These are phyloP conservation scores for Diplodia corticola DNA, from an alignment of 2,329 filamentous ascomycete genomes.

Conservation along the genomic window DNA sequence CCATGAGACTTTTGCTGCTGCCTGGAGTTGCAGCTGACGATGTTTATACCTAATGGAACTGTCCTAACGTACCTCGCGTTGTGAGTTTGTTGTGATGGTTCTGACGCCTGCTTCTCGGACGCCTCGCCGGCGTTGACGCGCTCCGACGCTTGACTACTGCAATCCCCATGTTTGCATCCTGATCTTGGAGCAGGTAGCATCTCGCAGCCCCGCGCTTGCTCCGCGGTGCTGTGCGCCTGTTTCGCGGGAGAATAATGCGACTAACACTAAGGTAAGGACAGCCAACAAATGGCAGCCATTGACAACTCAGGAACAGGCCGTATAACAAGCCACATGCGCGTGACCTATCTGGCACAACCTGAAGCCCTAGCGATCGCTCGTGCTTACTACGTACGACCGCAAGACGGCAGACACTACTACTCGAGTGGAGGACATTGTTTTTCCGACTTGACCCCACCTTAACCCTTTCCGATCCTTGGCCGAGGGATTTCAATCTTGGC, in stretches of 20 bases:
- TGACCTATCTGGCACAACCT: not conserved
- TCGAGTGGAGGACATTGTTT: conserved; percentile 6
- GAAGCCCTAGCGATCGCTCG: not conserved
- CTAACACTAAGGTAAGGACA: not conserved
- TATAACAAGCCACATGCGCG: not conserved
- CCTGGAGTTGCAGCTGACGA: not conserved
- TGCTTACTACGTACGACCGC: not conserved
- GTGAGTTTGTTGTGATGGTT: not conserved
- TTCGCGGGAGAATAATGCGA: not conserved
- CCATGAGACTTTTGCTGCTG: not conserved
- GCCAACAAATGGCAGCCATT: not conserved
- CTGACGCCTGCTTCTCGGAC: no score
- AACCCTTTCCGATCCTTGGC: not conserved
- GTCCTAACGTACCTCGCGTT: not conserved
- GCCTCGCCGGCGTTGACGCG: no score
- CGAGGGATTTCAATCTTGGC: not conserved
- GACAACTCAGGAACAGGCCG: not conserved
- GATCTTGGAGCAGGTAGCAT: no score
- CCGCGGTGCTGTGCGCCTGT: not conserved
- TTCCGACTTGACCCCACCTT: not conserved
- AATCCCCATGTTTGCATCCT: no score
- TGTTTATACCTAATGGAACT: not conserved
- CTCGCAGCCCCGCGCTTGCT: not conserved
- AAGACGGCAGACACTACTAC: not conserved
- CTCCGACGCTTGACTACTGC: no score